Evolutionary conservation across 495 filamentous ascomycete species (phyloP).

Genomic region (Xylaria acuta): DNA sequence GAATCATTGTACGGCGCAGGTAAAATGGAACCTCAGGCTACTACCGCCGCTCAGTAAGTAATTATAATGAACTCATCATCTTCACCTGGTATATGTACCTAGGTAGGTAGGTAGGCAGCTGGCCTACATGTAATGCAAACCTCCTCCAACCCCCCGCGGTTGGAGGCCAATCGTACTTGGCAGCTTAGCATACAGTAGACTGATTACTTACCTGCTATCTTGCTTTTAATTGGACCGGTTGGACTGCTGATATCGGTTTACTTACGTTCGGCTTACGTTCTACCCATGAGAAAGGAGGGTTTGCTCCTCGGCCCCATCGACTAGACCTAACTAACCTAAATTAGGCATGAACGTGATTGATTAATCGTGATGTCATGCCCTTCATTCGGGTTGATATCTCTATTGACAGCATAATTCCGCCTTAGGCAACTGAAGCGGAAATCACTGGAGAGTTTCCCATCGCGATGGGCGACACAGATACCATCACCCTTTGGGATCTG

Average conservation of each 20-base stretch:
- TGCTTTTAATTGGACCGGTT: neutral
- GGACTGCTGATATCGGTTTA: too few relatives aligned
- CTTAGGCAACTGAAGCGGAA: neutral
- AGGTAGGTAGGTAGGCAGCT: too few relatives aligned
- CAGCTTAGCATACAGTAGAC: neutral
- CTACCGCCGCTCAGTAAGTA: too few relatives aligned
- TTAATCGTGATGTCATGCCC: constrained; percentile 5
- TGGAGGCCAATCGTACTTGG: neutral
- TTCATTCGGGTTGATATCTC: neutral
- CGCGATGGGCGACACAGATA: constrained; percentile 18
- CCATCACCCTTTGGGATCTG: constrained; percentile 50
- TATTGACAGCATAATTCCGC: neutral
- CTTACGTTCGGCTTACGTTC: too few relatives aligned
- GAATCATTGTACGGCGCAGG: too few relatives aligned
- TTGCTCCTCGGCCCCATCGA: neutral
- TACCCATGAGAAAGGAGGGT: neutral
- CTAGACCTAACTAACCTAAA: neutral
- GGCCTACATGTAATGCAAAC: too few relatives aligned
- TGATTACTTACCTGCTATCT: neutral
- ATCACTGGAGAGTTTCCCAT: neutral
- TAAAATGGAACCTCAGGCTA: too few relatives aligned
- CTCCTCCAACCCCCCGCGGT: neutral
- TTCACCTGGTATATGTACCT: too few relatives aligned
- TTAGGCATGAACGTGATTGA: neutral
- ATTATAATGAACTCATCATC: too few relatives aligned